Base-by-base conservation (phyloP, 768 basidiomycete species). In the Dioszegia hungarica region DNA sequence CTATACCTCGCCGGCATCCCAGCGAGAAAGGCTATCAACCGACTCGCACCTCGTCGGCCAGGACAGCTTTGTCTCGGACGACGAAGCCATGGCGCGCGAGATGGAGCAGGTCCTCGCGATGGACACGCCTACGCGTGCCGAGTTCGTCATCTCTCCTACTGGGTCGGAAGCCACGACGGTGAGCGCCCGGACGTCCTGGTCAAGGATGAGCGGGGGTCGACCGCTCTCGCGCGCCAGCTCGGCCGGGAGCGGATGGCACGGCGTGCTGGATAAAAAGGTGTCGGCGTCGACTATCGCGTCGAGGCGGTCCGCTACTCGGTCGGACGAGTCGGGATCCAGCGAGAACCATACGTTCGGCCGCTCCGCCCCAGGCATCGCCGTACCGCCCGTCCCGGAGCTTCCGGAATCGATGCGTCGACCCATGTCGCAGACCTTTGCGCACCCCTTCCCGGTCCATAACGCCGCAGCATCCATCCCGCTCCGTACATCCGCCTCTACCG, bases 61-160 rank as follows among this genome's bases (percentile, higher is more conserved):
- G 29, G 37, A 46, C 19, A 48, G 45, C 47, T 46, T 49, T 12
- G 36, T 57, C 5, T 39, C 38, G 19, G 61, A 62, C 19, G 64
- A 53, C 19, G 70, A 72, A 46, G 65, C 56, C 20, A 45, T 59
- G 29, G 61, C 60, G 2, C 57, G 64, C 31, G 67, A 68, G 56
- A 72, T 72, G 70, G 70, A 72, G 40, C 40, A 57, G 27, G 57
- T 72, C 17, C 46, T 72, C 50, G 59, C 56, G 19, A 68, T 72
- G 67, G 70, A 72, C 43, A 68, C 70, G 22, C 70, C 70, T 12
- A 67, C 67, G n/a, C 59, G 70, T 29, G 55, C 70, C 10, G 65
- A 68, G 47, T 69, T 72, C 46, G 67, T 72, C 48, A 65, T 62
- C 28, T 72, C 70, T 3, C 67, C 70, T 25, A 56, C 64, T 1